These are phyloP conservation scores for Dysphania ambrosioides DNA, from an alignment of 148 eudicot species.

Conservation along the genomic window DNA sequence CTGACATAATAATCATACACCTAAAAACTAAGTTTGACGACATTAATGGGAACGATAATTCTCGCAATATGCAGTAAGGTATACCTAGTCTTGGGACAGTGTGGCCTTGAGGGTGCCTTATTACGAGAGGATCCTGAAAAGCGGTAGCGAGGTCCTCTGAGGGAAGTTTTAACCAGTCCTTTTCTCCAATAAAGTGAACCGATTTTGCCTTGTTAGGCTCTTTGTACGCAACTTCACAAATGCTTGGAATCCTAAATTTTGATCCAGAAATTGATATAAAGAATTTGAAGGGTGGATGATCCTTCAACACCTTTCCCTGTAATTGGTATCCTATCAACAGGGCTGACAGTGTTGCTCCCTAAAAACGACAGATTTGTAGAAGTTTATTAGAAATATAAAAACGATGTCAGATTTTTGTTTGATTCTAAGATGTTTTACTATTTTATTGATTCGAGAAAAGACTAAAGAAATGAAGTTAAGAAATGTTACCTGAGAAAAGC, in stretches of 20 bases:
- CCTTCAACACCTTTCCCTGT: conserved; percentile 67
- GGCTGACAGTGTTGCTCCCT: conserved; percentile 71
- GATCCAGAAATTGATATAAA: conserved; percentile 71
- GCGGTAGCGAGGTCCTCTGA: conserved; percentile 69
- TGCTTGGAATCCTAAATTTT: conserved; percentile 56
- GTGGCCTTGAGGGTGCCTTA: conserved; percentile 81
- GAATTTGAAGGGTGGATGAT: conserved; percentile 62
- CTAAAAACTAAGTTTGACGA: neutral
- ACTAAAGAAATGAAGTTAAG: no score
- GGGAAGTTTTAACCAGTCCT: conserved; percentile 72
- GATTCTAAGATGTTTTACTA: no score
- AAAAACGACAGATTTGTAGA: neutral
- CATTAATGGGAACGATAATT: no score
- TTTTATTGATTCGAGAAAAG: neutral
- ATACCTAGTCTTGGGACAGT: conserved; percentile 79
- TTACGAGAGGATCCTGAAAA: conserved; percentile 63
- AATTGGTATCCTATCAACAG: conserved; percentile 63
- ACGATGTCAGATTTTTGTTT: neutral
- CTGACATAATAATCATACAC: neutral
- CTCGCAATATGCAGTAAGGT: neutral
- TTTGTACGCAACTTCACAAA: conserved; percentile 65
- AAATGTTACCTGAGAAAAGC: conserved; percentile 69
- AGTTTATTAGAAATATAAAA: neutral
- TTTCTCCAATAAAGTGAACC: conserved; percentile 75
- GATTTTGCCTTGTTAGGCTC: conserved; percentile 61